Evolutionary conservation across 257 asterid genomes (phyloP).

Genomic region (Paulownia fortunei): DNA sequence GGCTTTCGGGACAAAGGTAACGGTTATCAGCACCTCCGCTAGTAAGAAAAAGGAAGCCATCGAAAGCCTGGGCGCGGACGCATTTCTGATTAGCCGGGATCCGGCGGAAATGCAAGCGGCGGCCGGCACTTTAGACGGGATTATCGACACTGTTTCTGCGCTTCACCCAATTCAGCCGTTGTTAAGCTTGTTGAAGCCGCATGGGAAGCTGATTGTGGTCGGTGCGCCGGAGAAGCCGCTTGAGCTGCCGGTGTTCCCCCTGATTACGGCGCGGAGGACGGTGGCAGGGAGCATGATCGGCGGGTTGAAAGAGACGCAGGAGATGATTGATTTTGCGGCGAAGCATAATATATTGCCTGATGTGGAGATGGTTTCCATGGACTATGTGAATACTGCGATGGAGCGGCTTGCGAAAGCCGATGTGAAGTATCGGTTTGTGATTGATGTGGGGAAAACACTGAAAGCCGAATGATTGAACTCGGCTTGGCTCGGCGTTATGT

Average conservation of each 20-base stretch:
- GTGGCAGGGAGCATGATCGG: slow-evolving; percentile 36
- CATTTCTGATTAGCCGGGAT: slow-evolving; percentile 36
- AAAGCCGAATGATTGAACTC: slow-evolving; percentile 2
- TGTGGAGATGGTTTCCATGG: slow-evolving; percentile 12
- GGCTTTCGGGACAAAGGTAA: slow-evolving; percentile 17
- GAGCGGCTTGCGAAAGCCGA: slow-evolving; percentile 26
- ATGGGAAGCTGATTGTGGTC: slow-evolving; percentile 14
- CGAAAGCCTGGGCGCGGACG: slow-evolving; percentile 38
- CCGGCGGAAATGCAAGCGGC: slow-evolving; percentile 41
- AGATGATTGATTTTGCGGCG: slow-evolving; percentile 37
- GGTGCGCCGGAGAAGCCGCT: slow-evolving; percentile 16
- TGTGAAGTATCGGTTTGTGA: slow-evolving; percentile 34
- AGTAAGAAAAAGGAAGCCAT: slow-evolving; percentile 28
- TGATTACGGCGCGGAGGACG: slow-evolving; percentile 3
- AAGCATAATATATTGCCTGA: slow-evolving; percentile 23
- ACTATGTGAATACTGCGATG: slow-evolving; percentile 27
- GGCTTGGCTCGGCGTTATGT: not conserved
- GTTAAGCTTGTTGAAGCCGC: slow-evolving; percentile 25
- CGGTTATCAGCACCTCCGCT: slow-evolving; percentile 23
- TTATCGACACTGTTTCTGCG: slow-evolving; percentile 45
- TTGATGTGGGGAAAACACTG: slow-evolving; percentile 27
- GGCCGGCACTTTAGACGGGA: slow-evolving; percentile 42
- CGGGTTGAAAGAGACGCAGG: slow-evolving; percentile 37
- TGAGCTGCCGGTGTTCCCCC: slow-evolving; percentile 10
- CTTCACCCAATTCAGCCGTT: slow-evolving; percentile 34